Base-by-base conservation (phyloP, 2,329 filamentous ascomycete species). In the Dactylellina parvicollis region DNA sequence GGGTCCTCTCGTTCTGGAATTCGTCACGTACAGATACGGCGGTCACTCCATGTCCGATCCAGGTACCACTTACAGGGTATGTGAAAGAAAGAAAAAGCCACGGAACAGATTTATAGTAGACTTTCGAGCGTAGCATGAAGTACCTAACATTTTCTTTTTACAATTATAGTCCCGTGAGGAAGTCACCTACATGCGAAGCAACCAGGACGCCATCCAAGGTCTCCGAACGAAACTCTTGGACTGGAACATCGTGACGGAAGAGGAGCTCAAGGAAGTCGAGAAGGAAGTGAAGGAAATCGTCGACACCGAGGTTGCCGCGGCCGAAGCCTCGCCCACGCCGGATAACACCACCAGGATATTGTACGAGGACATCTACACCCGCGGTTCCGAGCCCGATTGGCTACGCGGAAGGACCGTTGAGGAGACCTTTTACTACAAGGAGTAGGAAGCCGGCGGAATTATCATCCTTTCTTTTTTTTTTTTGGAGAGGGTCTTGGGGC, bases 21-120 rank as follows among this genome's bases (percentile, higher is more conserved):
- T 96, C 83, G 93, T 99, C 80, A 99, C 95, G 79, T 99, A 99
- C 90, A 89, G 95, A 80, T 99, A 99, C 83, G 95, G 95, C 82
- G 95, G 95, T 78, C 95, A 99, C 89, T 97, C 92, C 84, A 99
- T 99, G 95, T 98, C 94, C 80, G 95, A 99, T 83, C 95, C 95
- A 72, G 95, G 95, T 82, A 99, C 95, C 82, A 98, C 95, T 79
- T 99, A 99, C 90, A 90, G 93, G 83, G 76, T 77, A 76, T 46
- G 75, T 69, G 40, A 20, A 47, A 44, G 14, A 80, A 82, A 78
- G n/a, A n/a, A n/a, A n/a, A n/a, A n/a, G n/a, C n/a, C n/a, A n/a
- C n/a, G n/a, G n/a, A n/a, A n/a, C n/a, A n/a, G n/a, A n/a, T n/a
- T n/a, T n/a, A n/a, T n/a, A n/a, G n/a, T n/a, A n/a, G n/a, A n/a